phyloP scores from a whole-genome alignment of 2,329 filamentous ascomycete species.

The Sporothrix luriei region DNA sequence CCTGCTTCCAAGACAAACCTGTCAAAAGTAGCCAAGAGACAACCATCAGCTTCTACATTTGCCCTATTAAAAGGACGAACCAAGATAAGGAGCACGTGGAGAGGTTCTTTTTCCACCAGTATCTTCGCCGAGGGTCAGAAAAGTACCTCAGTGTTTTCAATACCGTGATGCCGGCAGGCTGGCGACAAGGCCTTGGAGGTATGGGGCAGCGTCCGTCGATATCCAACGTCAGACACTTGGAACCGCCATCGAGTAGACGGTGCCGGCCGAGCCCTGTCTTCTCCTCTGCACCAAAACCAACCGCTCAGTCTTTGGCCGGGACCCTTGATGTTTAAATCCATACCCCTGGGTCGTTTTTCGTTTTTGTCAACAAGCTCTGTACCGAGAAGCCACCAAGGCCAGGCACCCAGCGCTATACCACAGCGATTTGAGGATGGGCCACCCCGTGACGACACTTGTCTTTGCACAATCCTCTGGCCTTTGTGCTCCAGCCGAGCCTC shows the following conservation, averaged over 20 bases:
- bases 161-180: neutral
- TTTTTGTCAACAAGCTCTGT: neutral
- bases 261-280: neutral
- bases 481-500: neutral
- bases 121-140: neutral
- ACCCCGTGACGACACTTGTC: neutral
- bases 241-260: neutral
- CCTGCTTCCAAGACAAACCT: neutral
- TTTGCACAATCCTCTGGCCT: neutral
- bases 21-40: constrained; percentile 2
- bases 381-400: neutral
- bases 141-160: neutral
- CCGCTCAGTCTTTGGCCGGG: neutral
- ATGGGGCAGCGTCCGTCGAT: too few relatives aligned
- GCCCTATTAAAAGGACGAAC: neutral
- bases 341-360: neutral
- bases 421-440: too few relatives aligned
- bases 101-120: neutral
- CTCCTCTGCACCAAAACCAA: neutral
- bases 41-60: neutral
- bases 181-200: too few relatives aligned
- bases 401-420: neutral
- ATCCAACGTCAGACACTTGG: too few relatives aligned
- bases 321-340: neutral
- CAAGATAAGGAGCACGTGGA: neutral